These are phyloP conservation scores for Fusarium sterilihyphosum DNA, from an alignment of 2,329 filamentous ascomycete genomes.

Conservation along the genomic window DNA sequence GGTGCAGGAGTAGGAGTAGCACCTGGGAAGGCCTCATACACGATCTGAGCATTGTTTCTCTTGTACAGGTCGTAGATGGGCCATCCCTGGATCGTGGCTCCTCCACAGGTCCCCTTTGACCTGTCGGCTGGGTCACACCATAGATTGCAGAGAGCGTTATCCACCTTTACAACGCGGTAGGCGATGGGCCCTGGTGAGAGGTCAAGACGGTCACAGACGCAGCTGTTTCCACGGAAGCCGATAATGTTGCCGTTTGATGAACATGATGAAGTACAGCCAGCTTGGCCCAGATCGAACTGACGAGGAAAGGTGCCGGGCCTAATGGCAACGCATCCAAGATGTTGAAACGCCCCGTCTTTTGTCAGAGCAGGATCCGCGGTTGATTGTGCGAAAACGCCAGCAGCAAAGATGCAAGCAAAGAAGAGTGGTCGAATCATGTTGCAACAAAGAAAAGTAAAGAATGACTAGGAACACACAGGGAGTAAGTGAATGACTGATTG, in stretches of 20 bases:
- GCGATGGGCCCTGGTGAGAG: constrained; percentile 18
- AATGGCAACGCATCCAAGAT: constrained; percentile 29
- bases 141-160: constrained; percentile 24
- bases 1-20: constrained; percentile 10
- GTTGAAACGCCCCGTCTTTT: constrained; percentile 8
- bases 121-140: constrained; percentile 29
- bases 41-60: constrained; percentile 25
- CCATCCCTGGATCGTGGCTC: constrained; percentile 23
- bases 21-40: constrained; percentile 15
- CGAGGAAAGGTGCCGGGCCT: constrained; percentile 26
- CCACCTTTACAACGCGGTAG: constrained; percentile 28
- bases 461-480: constrained; percentile 25
- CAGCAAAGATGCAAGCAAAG: constrained; percentile 9
- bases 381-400: constrained; percentile 21
- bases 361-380: constrained; percentile 19
- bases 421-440: constrained; percentile 20
- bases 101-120: constrained; percentile 31
- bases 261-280: constrained; percentile 20
- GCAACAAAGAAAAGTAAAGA: constrained; percentile 24
- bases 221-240: constrained; percentile 24
- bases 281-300: constrained; percentile 11
- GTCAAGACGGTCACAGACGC: constrained; percentile 34
- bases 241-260: constrained; percentile 35
- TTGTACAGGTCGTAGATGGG: constrained; percentile 35
- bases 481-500: constrained; percentile 15